A percentile compares a stretch with the other conserved stretches of the same genome.
These are phyloP conservation scores for Bryoglossum gracile DNA, from an alignment of 495 filamentous ascomycete genomes.

Conservation along the genomic window DNA sequence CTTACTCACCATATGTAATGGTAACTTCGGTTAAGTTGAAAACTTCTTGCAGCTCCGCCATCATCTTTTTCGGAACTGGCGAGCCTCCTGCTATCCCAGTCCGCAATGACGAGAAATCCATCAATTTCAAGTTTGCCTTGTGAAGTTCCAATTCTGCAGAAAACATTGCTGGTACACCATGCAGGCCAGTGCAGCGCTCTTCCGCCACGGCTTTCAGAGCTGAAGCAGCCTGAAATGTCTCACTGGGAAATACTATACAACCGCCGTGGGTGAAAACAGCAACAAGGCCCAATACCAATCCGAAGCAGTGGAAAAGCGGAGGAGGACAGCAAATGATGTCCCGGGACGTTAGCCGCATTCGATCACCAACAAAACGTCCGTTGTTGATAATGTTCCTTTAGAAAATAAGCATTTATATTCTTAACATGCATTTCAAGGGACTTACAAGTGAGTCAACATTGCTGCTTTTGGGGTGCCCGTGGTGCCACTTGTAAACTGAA, in stretches of 20 bases:
- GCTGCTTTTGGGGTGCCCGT: slow-evolving; percentile 66
- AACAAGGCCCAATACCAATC: slow-evolving; percentile 62
- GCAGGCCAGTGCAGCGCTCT: slow-evolving; percentile 60
- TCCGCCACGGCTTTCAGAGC: slow-evolving; percentile 51
- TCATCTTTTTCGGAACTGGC: slow-evolving; percentile 56
- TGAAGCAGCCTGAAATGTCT: slow-evolving; percentile 54
- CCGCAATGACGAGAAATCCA: slow-evolving; percentile 42
- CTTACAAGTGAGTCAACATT: slow-evolving; percentile 66
- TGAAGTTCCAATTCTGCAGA: slow-evolving; percentile 49
- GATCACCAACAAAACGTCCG: slow-evolving; percentile 59
- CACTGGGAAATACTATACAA: slow-evolving; percentile 58
- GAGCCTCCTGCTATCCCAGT: slow-evolving; percentile 66
- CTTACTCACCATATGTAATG: slow-evolving; percentile 45
- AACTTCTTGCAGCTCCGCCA: slow-evolving; percentile 52
- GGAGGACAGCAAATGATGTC: slow-evolving; percentile 65
- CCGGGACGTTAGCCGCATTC: slow-evolving; percentile 54
- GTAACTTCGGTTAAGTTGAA: slow-evolving; percentile 64
- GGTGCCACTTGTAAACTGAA: slow-evolving; percentile 66
- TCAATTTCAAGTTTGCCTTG: slow-evolving; percentile 36
- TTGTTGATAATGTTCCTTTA: slow-evolving; percentile 63
- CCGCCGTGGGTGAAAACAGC: slow-evolving; percentile 59
- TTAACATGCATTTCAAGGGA: not conserved
- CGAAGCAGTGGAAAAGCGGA: slow-evolving; percentile 70
- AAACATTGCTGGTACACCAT: slow-evolving; percentile 71
- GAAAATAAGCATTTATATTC: not conserved